phyloP scores from a whole-genome alignment of 495 filamentous ascomycete genomes.

The Aspergillus nanangensis region DNA sequence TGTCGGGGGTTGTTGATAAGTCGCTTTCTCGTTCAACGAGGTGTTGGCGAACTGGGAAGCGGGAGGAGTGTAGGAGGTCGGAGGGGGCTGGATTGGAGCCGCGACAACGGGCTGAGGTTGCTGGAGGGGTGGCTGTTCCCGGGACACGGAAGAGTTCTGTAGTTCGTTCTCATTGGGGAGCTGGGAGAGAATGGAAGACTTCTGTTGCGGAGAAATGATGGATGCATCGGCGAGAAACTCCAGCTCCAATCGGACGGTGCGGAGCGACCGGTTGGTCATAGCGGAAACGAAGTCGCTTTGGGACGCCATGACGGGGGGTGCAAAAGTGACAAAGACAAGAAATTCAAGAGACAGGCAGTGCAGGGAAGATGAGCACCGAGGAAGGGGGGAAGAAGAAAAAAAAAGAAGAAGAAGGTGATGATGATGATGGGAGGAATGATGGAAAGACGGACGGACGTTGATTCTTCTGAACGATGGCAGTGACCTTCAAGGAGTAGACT shows the following conservation, averaged over 20 bases:
- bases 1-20: slow-evolving; percentile 33
- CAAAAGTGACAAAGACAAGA: background rate
- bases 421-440: background rate
- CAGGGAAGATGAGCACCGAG: background rate
- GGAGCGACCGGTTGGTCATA: slow-evolving; percentile 76
- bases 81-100: slow-evolving; percentile 25
- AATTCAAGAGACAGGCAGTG: background rate
- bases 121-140: slow-evolving; percentile 14
- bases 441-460: slow-evolving; percentile 9
- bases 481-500: background rate
- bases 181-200: slow-evolving; percentile 64
- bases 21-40: slow-evolving; percentile 49
- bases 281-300: slow-evolving; percentile 36
- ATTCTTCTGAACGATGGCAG: background rate
- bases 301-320: slow-evolving; percentile 28
- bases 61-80: slow-evolving; percentile 36
- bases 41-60: slow-evolving; percentile 43
- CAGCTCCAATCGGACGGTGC: slow-evolving; percentile 86
- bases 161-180: slow-evolving; percentile 60
- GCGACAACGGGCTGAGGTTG: slow-evolving; percentile 8
- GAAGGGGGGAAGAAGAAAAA: background rate
- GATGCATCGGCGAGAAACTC: slow-evolving; percentile 79
- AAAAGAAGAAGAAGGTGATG: background rate
- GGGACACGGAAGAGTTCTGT: slow-evolving; percentile 24
- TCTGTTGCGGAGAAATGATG: slow-evolving; percentile 65